A percentile compares a stretch with the other conserved stretches of the same genome.
Evolutionary conservation across 2,329 filamentous ascomycete species (phyloP).

Genomic region (Xylaria sp.): DNA sequence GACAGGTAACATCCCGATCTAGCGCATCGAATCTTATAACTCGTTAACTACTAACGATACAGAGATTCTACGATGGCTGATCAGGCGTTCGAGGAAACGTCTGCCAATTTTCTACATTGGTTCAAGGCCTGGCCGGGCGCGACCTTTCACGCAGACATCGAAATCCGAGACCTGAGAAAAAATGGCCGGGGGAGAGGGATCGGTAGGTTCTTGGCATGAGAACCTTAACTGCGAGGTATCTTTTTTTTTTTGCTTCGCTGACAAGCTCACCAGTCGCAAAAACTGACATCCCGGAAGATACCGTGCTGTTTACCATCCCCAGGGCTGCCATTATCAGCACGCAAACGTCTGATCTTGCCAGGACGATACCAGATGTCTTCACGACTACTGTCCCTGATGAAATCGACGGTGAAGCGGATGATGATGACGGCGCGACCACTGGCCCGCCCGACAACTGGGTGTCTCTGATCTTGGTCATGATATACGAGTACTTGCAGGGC

Average conservation of each 20-base stretch:
- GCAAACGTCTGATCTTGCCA: slow-evolving; percentile 75
- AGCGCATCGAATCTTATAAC: background rate
- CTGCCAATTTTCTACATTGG: slow-evolving; percentile 62
- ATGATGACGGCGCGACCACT: slow-evolving; percentile 47
- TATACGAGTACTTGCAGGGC: slow-evolving; percentile 75
- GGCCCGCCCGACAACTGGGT: slow-evolving; percentile 63
- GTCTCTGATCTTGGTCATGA: slow-evolving; percentile 77
- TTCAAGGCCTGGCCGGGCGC: slow-evolving; percentile 63
- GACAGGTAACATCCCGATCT: background rate
- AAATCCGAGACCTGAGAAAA: slow-evolving; percentile 62
- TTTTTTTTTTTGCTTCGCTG: slow-evolving; percentile 35
- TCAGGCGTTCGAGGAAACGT: slow-evolving; percentile 54
- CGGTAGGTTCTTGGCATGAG: slow-evolving; percentile 50
- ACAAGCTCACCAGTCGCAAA: slow-evolving; percentile 69
- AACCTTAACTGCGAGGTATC: background rate
- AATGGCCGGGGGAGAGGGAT: slow-evolving; percentile 65
- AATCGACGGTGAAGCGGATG: slow-evolving; percentile 52
- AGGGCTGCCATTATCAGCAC: slow-evolving; percentile 75
- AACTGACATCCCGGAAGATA: slow-evolving; percentile 75
- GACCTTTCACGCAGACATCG: slow-evolving; percentile 62
- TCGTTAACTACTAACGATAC: background rate
- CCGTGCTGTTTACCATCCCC: slow-evolving; percentile 83
- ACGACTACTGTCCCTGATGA: slow-evolving; percentile 49
- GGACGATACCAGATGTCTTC: slow-evolving; percentile 65
- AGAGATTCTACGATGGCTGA: slow-evolving; percentile 46